Percentiles rank a stretch among this genome's conserved stretches.
Evolutionary conservation across 2,329 filamentous ascomycete species (phyloP).

Genomic region (Talaromyces piceae): DNA sequence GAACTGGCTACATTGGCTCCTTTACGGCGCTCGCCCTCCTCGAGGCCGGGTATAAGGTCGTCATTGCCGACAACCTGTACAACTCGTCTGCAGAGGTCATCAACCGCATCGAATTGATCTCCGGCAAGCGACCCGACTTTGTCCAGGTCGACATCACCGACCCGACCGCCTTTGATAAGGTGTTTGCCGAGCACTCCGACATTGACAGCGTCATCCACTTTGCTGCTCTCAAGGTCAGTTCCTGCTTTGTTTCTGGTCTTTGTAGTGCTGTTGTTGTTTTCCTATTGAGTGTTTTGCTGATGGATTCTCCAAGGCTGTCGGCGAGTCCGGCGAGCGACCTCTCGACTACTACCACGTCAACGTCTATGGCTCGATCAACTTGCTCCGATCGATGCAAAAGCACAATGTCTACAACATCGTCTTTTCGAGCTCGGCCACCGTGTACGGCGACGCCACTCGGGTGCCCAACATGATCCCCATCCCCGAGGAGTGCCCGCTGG

Average conservation of each 20-base stretch:
- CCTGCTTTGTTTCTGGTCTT: too few species aligned
- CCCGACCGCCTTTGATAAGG: constrained; percentile 70
- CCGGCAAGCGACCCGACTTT: constrained; percentile 78
- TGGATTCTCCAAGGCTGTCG: constrained; percentile 62
- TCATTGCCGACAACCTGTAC: constrained; percentile 94
- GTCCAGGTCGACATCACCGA: constrained; percentile 84
- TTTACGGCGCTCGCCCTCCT: constrained; percentile 91
- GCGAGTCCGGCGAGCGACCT: constrained; percentile 87
- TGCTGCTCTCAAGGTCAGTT: constrained; percentile 76
- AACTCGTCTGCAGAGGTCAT: constrained; percentile 89
- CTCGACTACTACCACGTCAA: constrained; percentile 98
- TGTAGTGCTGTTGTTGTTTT: neutral
- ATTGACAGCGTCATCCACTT: constrained; percentile 99
- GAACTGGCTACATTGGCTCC: constrained; percentile 97
- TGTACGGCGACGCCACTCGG: constrained; percentile 95
- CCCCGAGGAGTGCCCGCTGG: constrained; percentile 90
- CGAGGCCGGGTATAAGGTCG: constrained; percentile 89
- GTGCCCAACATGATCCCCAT: constrained; percentile 99
- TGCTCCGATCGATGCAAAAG: constrained; percentile 78
- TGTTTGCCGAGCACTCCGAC: constrained; percentile 81
- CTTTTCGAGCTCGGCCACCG: constrained; percentile 95
- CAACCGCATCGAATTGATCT: constrained; percentile 91
- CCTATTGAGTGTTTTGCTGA: neutral
- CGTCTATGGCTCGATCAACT: constrained; percentile 81
- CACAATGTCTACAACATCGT: constrained; percentile 95